Evolutionary conservation across 352 stramenopile genomes (phyloP).

Genomic region (Globisporangium barbulae): DNA sequence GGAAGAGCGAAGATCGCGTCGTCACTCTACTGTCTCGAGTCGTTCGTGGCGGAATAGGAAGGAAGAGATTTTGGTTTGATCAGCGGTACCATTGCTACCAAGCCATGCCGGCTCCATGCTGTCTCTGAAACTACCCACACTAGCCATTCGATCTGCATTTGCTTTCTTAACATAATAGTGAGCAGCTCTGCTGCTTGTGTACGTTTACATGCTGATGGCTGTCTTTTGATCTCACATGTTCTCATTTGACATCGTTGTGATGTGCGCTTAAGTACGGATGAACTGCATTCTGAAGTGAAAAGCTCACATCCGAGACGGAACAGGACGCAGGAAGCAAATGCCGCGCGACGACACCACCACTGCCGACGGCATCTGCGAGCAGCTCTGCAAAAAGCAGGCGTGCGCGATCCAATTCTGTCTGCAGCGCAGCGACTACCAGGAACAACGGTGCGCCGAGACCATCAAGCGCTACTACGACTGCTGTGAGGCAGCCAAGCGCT

Average conservation of each 20-base stretch:
- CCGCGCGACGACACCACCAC: not conserved
- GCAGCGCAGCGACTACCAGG: constrained; percentile 67
- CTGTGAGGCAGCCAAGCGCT: constrained; percentile 46
- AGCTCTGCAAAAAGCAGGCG: constrained; percentile 63
- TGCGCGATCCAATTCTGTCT: constrained; percentile 85
- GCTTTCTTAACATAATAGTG: constrained; percentile 8
- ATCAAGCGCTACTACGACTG: constrained; percentile 78
- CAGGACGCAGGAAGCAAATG: not conserved
- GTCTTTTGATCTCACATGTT: not conserved
- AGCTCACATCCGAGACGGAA: not conserved
- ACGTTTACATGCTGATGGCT: not conserved
- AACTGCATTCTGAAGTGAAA: not conserved
- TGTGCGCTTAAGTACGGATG: constrained; percentile 5
- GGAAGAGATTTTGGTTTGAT: too few species aligned
- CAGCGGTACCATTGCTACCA: not conserved
- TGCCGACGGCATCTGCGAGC: constrained; percentile 37
- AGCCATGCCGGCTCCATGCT: not conserved
- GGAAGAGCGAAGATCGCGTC: constrained; percentile 2
- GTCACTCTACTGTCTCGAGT: constrained; percentile 6
- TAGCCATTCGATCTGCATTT: constrained; percentile 5
- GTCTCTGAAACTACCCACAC: not conserved
- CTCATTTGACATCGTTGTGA: not conserved
- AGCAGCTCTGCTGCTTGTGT: constrained; percentile 8
- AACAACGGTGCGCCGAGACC: constrained; percentile 52
- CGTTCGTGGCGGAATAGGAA: not conserved